Evolutionary conservation across 2,329 filamentous ascomycete genomes (phyloP).

Genomic region (Penicillium brevicompactum): DNA sequence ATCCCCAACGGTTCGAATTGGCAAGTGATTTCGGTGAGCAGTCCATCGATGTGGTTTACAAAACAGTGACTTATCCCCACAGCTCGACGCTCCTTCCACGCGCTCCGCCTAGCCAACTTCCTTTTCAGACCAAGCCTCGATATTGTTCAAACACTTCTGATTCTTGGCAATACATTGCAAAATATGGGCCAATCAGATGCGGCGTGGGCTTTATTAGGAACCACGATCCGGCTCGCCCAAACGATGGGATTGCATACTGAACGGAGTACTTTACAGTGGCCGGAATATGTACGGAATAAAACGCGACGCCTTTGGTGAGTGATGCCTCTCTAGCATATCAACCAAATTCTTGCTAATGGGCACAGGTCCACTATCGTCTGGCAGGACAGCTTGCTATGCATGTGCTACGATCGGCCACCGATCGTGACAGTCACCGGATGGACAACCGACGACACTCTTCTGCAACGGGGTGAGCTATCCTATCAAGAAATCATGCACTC

Average conservation of each 20-base stretch:
- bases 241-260: slow-evolving; percentile 44
- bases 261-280: slow-evolving; percentile 25
- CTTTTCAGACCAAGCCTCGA: slow-evolving; percentile 58
- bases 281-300: slow-evolving; percentile 26
- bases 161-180: slow-evolving; percentile 54
- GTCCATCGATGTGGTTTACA: background rate
- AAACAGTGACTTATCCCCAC: background rate
- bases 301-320: slow-evolving; percentile 29
- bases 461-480: slow-evolving; percentile 17
- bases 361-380: slow-evolving; percentile 36
- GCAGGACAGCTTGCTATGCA: slow-evolving; percentile 39
- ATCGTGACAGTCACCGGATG: slow-evolving; percentile 31
- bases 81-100: slow-evolving; percentile 46
- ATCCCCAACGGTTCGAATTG: slow-evolving; percentile 26
- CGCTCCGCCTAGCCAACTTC: slow-evolving; percentile 60
- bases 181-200: slow-evolving; percentile 37
- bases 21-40: slow-evolving; percentile 31
- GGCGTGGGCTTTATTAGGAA: slow-evolving; percentile 33
- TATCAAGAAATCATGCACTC: slow-evolving; percentile 33
- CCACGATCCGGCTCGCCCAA: slow-evolving; percentile 35
- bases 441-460: slow-evolving; percentile 19
- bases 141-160: slow-evolving; percentile 58
- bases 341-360: background rate
- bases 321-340: background rate
- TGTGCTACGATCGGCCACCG: slow-evolving; percentile 37